phyloP scores from a whole-genome alignment of 306 rosid species.

The Hippophae gyantsensis region DNA sequence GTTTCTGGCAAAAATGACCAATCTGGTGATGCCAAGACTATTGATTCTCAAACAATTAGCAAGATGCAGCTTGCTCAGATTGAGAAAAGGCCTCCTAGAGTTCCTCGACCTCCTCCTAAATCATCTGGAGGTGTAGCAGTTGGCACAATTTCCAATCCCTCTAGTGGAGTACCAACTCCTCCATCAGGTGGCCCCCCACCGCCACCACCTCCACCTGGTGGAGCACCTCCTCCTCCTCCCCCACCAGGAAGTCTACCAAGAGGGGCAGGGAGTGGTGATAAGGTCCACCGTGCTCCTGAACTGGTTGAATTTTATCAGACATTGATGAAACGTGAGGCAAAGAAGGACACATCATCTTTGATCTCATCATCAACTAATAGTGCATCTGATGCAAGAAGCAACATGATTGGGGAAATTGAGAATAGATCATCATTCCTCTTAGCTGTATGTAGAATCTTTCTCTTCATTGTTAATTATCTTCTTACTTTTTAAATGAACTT shows the following conservation, averaged over 20 bases:
- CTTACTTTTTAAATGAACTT: conserved; percentile 1
- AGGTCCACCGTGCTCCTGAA: conserved; percentile 83
- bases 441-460: conserved; percentile 52
- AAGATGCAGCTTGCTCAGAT: conserved; percentile 73
- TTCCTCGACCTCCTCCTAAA: conserved; percentile 87
- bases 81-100: conserved; percentile 84
- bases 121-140: conserved; percentile 31
- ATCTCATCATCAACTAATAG: conserved; percentile 49
- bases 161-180: conserved; percentile 53
- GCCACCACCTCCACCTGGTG: conserved; percentile 46
- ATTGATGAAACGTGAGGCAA: conserved; percentile 92
- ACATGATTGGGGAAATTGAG: conserved; percentile 94
- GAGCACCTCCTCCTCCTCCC: conserved; percentile 90
- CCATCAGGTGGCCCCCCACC: conserved; percentile 62
- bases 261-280: conserved; percentile 56
- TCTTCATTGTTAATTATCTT: conserved; percentile 1
- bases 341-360: conserved; percentile 68
- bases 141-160: conserved; percentile 33
- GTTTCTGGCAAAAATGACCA: conserved; percentile 46
- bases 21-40: conserved; percentile 41
- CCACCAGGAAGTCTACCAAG: conserved; percentile 73
- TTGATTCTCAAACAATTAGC: conserved; percentile 54
- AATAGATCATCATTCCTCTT: conserved; percentile 87
- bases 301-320: conserved; percentile 91
- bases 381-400: conserved; percentile 77